These are phyloP conservation scores for Afroboletus lepidellus DNA, from an alignment of 1,284 basidiomycete genomes.

Conservation along the genomic window DNA sequence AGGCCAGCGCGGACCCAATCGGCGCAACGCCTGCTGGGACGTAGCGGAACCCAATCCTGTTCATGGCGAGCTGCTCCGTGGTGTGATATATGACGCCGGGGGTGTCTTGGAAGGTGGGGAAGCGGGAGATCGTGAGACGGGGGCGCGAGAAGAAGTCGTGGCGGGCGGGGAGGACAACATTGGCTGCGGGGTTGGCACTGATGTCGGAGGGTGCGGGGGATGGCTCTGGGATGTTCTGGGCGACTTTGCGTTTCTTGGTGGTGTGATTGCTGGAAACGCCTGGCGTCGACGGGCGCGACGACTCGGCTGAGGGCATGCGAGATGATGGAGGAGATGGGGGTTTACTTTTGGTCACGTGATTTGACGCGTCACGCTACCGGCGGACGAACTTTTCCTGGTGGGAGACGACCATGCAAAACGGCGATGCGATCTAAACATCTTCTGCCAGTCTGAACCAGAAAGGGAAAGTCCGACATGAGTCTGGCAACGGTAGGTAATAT, in stretches of 20 bases:
- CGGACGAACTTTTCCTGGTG: no score
- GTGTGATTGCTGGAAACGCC: constrained; percentile 24
- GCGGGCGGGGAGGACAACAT: constrained; percentile 57
- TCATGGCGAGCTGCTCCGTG: constrained; percentile 70
- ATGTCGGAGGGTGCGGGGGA: constrained; percentile 48
- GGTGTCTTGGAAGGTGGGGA: constrained; percentile 57
- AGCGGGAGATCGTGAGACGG: constrained; percentile 67
- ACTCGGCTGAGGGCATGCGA: constrained; percentile 32
- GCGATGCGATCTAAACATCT: not conserved
- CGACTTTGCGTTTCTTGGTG: constrained; percentile 41
- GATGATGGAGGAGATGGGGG: not conserved
- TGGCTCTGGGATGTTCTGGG: constrained; percentile 35
- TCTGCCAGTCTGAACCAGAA: not conserved
- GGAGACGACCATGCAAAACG: not conserved
- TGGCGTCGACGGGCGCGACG: constrained; percentile 38
- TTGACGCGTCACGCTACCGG: constrained; percentile 1
- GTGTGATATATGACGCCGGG: constrained; percentile 58
- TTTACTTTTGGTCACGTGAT: constrained; percentile 20
- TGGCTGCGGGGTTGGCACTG: constrained; percentile 28
- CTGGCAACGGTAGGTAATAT: not conserved
- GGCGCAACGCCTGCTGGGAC: constrained; percentile 74
- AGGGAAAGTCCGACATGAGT: not conserved
- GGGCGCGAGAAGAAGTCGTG: constrained; percentile 65
- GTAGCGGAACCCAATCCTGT: constrained; percentile 78
- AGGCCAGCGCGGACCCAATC: constrained; percentile 57